These are phyloP conservation scores for Fusarium mangiferae DNA, from an alignment of 2,329 filamentous ascomycete genomes.

Conservation along the genomic window DNA sequence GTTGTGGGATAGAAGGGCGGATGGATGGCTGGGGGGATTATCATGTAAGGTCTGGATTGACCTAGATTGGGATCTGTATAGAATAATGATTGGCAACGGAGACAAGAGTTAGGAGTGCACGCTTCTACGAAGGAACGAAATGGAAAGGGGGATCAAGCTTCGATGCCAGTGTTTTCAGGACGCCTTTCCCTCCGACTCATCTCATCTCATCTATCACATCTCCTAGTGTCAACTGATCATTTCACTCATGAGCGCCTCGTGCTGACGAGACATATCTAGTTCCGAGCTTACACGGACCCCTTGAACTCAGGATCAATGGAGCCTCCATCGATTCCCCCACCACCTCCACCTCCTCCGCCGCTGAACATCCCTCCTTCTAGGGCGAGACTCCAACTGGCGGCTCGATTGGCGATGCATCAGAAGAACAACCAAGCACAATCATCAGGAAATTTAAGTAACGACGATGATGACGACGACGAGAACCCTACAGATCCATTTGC, in stretches of 20 bases:
- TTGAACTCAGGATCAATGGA: slow-evolving; percentile 62
- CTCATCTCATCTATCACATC: slow-evolving; percentile 37
- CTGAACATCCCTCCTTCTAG: slow-evolving; percentile 88
- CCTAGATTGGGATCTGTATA: slow-evolving; percentile 36
- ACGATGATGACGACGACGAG: slow-evolving; percentile 53
- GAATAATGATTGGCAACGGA: slow-evolving; percentile 36
- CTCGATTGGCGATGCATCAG: slow-evolving; percentile 80
- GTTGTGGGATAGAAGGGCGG: slow-evolving; percentile 39
- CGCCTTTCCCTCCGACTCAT: slow-evolving; percentile 36
- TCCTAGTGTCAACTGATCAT: slow-evolving; percentile 38
- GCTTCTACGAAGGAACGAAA: slow-evolving; percentile 41
- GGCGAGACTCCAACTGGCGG: slow-evolving; percentile 89
- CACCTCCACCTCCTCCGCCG: slow-evolving; percentile 77
- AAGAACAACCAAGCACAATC: slow-evolving; percentile 66
- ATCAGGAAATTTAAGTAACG: slow-evolving; percentile 54
- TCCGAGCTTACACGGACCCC: slow-evolving; percentile 68
- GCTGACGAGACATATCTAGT: slow-evolving; percentile 53
- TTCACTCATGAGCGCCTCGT: slow-evolving; percentile 28
- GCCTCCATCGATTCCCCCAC: slow-evolving; percentile 68
- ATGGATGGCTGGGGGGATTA: slow-evolving; percentile 10
- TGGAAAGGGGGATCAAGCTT: slow-evolving; percentile 44
- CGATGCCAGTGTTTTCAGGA: slow-evolving; percentile 44
- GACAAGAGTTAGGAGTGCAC: slow-evolving; percentile 38
- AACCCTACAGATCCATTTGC: slow-evolving; percentile 59
- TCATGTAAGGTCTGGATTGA: slow-evolving; percentile 34